Conservation (phyloP, 768 basidiomycete species). For the Glaciozyma martinii region DNA sequence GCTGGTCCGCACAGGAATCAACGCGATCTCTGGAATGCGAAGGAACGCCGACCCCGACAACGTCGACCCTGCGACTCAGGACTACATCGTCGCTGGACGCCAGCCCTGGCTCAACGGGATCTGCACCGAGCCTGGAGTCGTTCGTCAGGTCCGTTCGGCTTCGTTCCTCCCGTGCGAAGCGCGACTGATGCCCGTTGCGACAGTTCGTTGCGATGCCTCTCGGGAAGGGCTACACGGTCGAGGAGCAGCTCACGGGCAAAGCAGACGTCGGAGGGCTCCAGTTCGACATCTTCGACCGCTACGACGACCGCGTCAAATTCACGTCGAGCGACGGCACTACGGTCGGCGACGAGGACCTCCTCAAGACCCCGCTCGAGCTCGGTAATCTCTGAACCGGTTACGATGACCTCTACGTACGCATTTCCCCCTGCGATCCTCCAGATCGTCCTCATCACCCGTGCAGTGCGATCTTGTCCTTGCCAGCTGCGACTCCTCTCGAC, state of each 20-base stretch:
- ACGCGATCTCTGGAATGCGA: neutral
- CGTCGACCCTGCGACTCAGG: neutral
- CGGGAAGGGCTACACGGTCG: conserved; percentile 6
- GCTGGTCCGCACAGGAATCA: neutral
- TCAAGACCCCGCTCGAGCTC: no score
- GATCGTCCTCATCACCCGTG: no score
- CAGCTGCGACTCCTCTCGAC: no score
- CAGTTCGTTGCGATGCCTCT: conserved; percentile 8
- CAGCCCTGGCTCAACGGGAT: neutral
- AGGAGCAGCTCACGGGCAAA: conserved; percentile 6
- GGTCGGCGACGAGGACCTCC: no score
- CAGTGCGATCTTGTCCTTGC: no score
- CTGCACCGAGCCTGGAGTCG: conserved; percentile 6
- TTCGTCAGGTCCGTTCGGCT: neutral
- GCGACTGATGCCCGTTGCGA: neutral
- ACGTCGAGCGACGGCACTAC: no score
- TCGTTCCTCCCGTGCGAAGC: no score
- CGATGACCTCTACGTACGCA: no score
- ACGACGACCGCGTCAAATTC: neutral
- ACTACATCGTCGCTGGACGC: conserved; percentile 4
- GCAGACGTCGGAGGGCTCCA: neutral
- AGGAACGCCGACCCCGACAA: neutral
- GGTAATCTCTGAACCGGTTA: no score
- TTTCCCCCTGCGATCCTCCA: no score
- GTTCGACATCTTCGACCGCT: neutral